phyloP scores from a whole-genome alignment of 139 green algal genomes.

The Pedinophyceae sp. region DNA sequence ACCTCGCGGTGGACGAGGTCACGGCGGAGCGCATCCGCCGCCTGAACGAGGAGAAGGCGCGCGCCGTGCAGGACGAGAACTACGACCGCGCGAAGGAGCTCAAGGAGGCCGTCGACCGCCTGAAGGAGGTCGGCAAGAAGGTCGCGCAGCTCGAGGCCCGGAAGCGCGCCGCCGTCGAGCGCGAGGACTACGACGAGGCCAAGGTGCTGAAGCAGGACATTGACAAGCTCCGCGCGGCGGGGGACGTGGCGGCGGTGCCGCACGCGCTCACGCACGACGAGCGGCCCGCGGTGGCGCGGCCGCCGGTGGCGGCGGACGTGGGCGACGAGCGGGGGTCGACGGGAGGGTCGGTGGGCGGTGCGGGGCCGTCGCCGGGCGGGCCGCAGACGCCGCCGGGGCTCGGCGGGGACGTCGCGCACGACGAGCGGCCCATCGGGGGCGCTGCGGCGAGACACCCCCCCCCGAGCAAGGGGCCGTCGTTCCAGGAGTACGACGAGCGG shows the following conservation, averaged over 20 bases:
- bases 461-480: conserved; percentile 1
- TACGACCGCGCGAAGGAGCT: neutral
- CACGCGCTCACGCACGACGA: neutral
- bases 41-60: neutral
- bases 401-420: neutral
- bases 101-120: neutral
- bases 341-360: conserved; percentile 1
- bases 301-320: neutral
- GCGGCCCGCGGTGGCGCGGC: no score
- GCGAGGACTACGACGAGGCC: conserved; percentile 89
- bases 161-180: conserved; percentile 60
- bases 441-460: no score
- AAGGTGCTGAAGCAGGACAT: conserved; percentile 77
- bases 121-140: conserved; percentile 10
- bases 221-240: conserved; percentile 40
- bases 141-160: conserved; percentile 36
- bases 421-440: neutral
- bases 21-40: conserved; percentile 27
- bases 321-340: neutral
- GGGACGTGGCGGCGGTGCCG: neutral
- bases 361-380: neutral
- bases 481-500: conserved; percentile 56
- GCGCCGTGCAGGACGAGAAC: neutral
- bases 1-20: conserved; percentile 45
- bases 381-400: no score